These are phyloP conservation scores for Inonotus obliquus DNA, from an alignment of 1,284 basidiomycete species.

Conservation along the genomic window DNA sequence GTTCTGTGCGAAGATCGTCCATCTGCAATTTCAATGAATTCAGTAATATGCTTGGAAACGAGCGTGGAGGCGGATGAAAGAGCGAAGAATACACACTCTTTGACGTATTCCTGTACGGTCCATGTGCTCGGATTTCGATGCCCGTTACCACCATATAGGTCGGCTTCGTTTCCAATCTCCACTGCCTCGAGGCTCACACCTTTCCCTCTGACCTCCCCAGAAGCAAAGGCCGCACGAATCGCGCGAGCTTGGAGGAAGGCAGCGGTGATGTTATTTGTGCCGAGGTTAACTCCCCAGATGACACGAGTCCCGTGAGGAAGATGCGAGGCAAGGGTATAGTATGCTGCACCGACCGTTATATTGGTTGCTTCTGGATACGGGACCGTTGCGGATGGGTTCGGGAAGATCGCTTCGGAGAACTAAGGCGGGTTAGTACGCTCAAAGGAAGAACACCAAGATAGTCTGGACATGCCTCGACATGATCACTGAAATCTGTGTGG, in stretches of 20 bases:
- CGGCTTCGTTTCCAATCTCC: constrained; percentile 55
- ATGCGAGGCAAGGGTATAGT: constrained; percentile 50
- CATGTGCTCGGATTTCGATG: constrained; percentile 37
- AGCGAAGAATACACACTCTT: constrained; percentile 40
- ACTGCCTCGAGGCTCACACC: constrained; percentile 51
- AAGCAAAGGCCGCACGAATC: constrained; percentile 49
- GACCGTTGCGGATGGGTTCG: constrained; percentile 39
- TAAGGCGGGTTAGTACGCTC: constrained; percentile 16
- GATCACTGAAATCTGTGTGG: constrained; percentile 18
- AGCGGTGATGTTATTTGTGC: constrained; percentile 50
- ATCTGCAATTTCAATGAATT: constrained; percentile 23
- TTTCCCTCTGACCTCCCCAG: constrained; percentile 35
- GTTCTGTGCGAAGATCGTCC: constrained; percentile 30
- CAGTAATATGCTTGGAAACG: constrained; percentile 24
- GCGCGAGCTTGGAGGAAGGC: constrained; percentile 53
- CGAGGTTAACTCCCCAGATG: constrained; percentile 70
- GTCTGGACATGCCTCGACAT: constrained; percentile 10
- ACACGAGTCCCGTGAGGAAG: constrained; percentile 54
- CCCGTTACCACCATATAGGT: constrained; percentile 51
- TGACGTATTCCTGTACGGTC: constrained; percentile 45
- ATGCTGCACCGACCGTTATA: constrained; percentile 55
- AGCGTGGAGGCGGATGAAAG: background rate
- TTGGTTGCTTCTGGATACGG: constrained; percentile 62
- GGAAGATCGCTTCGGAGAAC: constrained; percentile 44
- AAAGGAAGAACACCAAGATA: background rate